Conservation (phyloP, 306 rosid genomes). For the Lathyrus aphaca region DNA sequence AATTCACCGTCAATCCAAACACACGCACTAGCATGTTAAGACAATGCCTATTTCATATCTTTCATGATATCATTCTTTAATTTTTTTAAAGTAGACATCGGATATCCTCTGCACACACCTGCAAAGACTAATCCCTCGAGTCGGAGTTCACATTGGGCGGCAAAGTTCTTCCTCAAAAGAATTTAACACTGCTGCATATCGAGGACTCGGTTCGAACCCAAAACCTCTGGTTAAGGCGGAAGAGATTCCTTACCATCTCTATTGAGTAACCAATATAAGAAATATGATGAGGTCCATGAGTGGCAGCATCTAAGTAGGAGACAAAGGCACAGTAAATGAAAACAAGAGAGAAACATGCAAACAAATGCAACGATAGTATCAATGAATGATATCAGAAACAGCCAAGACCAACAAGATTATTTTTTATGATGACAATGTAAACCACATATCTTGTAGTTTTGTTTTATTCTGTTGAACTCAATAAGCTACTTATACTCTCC, state of each 20-base stretch:
- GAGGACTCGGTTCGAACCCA: no score
- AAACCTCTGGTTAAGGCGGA: no score
- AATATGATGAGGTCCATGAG: neutral
- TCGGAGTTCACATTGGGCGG: no score
- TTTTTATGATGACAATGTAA: constrained; percentile 36
- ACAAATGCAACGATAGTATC: constrained; percentile 36
- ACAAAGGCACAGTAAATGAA: constrained; percentile 24
- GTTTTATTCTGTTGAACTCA: constrained; percentile 26
- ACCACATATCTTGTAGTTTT: neutral
- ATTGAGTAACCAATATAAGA: neutral
- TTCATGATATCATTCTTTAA: neutral
- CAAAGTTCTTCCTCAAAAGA: no score
- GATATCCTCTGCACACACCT: no score
- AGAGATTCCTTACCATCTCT: no score
- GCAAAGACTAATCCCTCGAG: no score
- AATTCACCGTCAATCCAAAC: neutral
- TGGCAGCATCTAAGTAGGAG: neutral
- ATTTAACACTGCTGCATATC: no score
- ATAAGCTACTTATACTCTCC: constrained; percentile 39
- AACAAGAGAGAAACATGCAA: constrained; percentile 32
- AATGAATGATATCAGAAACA: constrained; percentile 41
- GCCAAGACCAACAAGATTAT: neutral
- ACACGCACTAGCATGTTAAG: neutral
- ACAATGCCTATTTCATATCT: neutral
- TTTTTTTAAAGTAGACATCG: neutral